Evolutionary conservation across 164 flowering plant species (phyloP).

Genomic region (Warburgia ugandensis): DNA sequence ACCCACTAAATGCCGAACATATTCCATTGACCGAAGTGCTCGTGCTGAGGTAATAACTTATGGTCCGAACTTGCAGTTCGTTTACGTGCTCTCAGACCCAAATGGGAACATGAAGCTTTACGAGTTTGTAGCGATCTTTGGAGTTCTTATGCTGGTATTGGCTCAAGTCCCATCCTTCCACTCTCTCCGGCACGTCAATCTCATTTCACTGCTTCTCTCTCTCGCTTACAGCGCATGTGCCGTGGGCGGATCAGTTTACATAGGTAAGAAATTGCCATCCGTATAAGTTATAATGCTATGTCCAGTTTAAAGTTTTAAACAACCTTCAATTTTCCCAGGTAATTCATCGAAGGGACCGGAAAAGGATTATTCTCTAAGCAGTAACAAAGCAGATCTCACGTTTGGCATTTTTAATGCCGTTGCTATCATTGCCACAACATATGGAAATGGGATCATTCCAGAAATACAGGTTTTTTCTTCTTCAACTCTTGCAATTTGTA

Average conservation of each 20-base stretch:
- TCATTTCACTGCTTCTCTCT: slow-evolving; percentile 61
- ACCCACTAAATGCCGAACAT: too few relatives aligned
- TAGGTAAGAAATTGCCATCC: slow-evolving; percentile 38
- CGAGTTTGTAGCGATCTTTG: slow-evolving; percentile 68
- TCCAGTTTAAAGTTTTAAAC: too few relatives aligned
- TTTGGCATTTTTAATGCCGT: slow-evolving; percentile 75
- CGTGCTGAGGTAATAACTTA: not conserved
- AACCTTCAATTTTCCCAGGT: slow-evolving; percentile 32
- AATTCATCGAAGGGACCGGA: slow-evolving; percentile 55
- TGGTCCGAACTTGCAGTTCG: slow-evolving; percentile 36
- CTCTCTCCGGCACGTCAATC: slow-evolving; percentile 80
- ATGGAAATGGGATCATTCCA: slow-evolving; percentile 92
- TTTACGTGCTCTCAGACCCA: slow-evolving; percentile 53
- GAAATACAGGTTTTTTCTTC: slow-evolving; percentile 66
- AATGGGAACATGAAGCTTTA: slow-evolving; percentile 65
- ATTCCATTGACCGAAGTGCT: too few relatives aligned
- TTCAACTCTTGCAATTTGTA: not conserved
- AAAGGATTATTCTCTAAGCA: slow-evolving; percentile 54
- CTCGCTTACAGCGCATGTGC: slow-evolving; percentile 75
- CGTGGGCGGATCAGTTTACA: slow-evolving; percentile 62
- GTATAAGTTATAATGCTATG: too few relatives aligned
- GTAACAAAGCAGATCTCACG: slow-evolving; percentile 22
- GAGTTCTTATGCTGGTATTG: slow-evolving; percentile 60
- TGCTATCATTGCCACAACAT: slow-evolving; percentile 85
- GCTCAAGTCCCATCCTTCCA: slow-evolving; percentile 96